These are phyloP conservation scores for Cryptococcus sp. DNA, from an alignment of 1,284 basidiomycete genomes.

Conservation along the genomic window DNA sequence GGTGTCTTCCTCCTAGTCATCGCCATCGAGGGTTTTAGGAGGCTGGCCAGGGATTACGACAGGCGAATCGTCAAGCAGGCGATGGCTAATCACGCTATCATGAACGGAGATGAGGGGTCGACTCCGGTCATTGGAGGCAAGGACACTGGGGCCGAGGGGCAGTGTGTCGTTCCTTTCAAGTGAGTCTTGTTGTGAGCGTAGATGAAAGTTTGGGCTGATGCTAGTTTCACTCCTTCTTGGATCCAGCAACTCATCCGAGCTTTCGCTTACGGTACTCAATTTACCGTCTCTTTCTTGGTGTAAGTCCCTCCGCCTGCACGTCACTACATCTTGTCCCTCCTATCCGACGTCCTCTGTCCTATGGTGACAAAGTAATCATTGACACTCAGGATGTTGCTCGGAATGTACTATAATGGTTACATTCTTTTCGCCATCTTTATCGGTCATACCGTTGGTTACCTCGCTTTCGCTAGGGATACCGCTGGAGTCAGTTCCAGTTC, in stretches of 20 bases:
- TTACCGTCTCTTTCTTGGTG: constrained; percentile 45
- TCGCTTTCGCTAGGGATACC: constrained; percentile 39
- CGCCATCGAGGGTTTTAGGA: constrained; percentile 44
- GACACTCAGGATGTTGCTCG: constrained; percentile 38
- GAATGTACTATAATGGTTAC: constrained; percentile 50
- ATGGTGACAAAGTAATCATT: not conserved
- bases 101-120: not conserved
- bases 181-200: not conserved
- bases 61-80: constrained; percentile 26
- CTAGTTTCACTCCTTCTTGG: constrained; percentile 33
- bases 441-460: constrained; percentile 38
- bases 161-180: not conserved
- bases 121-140: not conserved
- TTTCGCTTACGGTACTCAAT: constrained; percentile 43
- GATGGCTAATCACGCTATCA: not conserved
- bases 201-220: constrained; percentile 1
- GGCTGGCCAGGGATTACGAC: constrained; percentile 47
- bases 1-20: constrained; percentile 49
- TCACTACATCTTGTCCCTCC: not conserved
- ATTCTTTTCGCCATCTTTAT: constrained; percentile 47
- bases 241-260: constrained; percentile 43
- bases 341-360: not conserved
- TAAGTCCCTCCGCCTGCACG: no score
- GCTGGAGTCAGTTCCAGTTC: not conserved
- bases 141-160: not conserved